These are phyloP conservation scores for Pichia sp. DNA, from an alignment of 1,139 yeast genomes.

Conservation along the genomic window DNA sequence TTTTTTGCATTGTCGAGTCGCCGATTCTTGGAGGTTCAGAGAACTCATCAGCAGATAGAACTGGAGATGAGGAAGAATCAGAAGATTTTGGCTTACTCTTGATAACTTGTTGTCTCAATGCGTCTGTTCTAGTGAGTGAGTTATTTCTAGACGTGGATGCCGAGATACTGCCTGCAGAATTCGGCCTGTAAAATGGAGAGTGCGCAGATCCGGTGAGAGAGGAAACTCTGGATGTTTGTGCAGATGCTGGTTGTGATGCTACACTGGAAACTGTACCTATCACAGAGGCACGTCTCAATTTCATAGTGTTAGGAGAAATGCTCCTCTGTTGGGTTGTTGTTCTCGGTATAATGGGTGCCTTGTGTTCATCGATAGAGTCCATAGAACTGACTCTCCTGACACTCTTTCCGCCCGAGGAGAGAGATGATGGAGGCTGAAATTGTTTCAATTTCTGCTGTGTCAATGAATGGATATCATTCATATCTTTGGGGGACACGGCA, in stretches of 20 bases:
- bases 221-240: background rate
- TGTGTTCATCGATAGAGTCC: constrained; percentile 1
- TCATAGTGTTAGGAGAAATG: background rate
- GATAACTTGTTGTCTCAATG: background rate
- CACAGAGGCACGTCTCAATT: background rate
- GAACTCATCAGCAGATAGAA: background rate
- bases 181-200: constrained; percentile 7
- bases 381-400: constrained; percentile 1
- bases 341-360: background rate
- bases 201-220: constrained; percentile 5
- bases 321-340: background rate
- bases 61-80: background rate
- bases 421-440: too few species aligned
- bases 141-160: constrained; percentile 5
- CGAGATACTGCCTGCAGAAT: background rate
- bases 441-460: background rate
- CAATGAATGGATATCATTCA: background rate
- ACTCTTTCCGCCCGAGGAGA: too few species aligned
- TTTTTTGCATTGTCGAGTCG: constrained; percentile 2
- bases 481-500: constrained; percentile 2
- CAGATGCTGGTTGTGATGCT: background rate
- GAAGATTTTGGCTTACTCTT: background rate
- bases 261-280: background rate
- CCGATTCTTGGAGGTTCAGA: constrained; percentile 10
- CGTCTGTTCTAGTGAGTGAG: constrained; percentile 10